Conservation (phyloP, 2,329 filamentous ascomycete species). For the Cladosporium austrohemisphaericum region DNA sequence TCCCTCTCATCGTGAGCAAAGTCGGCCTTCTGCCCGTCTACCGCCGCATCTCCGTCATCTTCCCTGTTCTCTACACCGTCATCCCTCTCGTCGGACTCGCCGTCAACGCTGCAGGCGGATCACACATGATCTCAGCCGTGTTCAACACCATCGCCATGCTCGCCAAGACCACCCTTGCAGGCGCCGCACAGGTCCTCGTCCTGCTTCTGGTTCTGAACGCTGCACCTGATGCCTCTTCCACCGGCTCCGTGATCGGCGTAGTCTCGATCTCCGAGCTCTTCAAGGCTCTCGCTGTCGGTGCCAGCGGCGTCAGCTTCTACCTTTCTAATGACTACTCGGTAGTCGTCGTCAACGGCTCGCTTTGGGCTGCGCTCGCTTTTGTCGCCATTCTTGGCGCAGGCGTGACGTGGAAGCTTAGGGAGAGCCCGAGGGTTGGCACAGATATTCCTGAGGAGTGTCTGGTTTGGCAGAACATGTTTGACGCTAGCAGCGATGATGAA, state of each 20-base stretch:
- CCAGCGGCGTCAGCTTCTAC: conserved; percentile 44
- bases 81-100: conserved; percentile 39
- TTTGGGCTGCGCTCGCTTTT: conserved; percentile 42
- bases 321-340: conserved; percentile 43
- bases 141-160: conserved; percentile 41
- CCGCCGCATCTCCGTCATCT: conserved; percentile 38
- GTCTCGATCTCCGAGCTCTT: conserved; percentile 46
- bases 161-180: conserved; percentile 41
- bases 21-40: conserved; percentile 43
- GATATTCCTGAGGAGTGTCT: conserved; percentile 42
- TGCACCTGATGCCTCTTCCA: conserved; percentile 45
- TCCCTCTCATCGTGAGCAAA: conserved; percentile 37
- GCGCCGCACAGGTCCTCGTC: conserved; percentile 42
- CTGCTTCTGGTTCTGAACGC: conserved; percentile 47
- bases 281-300: conserved; percentile 45
- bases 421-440: conserved; percentile 42
- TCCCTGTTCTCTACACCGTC: conserved; percentile 39
- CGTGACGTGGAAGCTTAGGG: conserved; percentile 44
- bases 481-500: conserved; percentile 35
- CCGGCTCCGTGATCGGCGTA: conserved; percentile 47
- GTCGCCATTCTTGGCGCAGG: conserved; percentile 41
- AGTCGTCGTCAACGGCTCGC: conserved; percentile 41
- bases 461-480: conserved; percentile 48
- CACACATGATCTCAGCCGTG: conserved; percentile 34
- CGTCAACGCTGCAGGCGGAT: conserved; percentile 29